These are phyloP conservation scores for Alternaria triticimaculans DNA, from an alignment of 2,329 filamentous ascomycete genomes.

Conservation along the genomic window DNA sequence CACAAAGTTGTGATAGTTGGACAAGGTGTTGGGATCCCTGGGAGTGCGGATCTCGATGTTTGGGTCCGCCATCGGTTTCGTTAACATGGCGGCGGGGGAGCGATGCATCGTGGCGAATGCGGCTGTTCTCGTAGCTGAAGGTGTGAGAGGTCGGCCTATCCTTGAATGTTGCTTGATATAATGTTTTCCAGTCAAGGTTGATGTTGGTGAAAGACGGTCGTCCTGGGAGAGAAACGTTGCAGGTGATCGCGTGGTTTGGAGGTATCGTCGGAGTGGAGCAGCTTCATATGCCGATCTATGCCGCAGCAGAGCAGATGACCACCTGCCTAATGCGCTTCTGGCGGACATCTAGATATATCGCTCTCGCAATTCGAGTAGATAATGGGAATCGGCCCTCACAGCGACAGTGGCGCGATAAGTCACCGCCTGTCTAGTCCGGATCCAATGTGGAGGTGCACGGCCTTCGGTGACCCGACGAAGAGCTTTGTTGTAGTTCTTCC, in stretches of 20 bases:
- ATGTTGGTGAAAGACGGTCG: not conserved
- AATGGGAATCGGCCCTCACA: not conserved
- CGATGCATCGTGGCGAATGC: conserved; percentile 29
- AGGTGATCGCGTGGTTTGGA: conserved; percentile 10
- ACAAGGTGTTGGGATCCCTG: conserved; percentile 86
- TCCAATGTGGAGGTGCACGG: conserved; percentile 6
- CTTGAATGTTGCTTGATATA: not conserved
- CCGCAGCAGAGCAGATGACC: conserved; percentile 12
- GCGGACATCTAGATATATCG: conserved; percentile 6
- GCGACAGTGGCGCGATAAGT: not conserved
- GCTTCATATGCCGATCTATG: conserved; percentile 22
- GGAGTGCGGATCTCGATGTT: conserved; percentile 51
- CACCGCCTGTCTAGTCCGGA: not conserved
- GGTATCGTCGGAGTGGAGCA: conserved; percentile 18
- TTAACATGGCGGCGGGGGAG: conserved; percentile 41
- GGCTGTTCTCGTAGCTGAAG: not conserved
- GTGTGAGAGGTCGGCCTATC: not conserved
- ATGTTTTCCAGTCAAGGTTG: not conserved
- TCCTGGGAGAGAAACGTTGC: not conserved
- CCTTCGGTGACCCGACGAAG: conserved; percentile 3
- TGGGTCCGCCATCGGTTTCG: conserved; percentile 47
- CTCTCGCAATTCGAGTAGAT: not conserved
- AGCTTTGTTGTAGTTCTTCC: not conserved
- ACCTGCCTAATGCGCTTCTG: conserved; percentile 18
- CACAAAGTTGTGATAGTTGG: conserved; percentile 88